Evolutionary conservation across 257 asterid species (phyloP), one percentile per base, ranked within the genome.

Genomic region (Verbena officinalis): DNA sequence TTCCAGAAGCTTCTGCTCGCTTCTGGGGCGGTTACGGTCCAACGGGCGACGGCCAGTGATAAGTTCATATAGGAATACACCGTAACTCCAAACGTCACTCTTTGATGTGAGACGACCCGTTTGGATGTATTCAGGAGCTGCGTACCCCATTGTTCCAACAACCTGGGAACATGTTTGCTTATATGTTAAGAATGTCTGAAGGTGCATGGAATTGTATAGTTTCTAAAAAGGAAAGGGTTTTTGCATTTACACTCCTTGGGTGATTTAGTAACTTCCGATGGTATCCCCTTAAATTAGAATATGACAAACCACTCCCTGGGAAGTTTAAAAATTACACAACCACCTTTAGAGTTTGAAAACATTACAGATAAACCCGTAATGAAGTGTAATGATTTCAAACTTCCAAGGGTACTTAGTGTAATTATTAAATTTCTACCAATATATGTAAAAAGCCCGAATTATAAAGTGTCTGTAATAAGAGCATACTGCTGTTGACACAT

Each of bases 61-160:
- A 62, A 93, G 95, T 70, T 93, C 98, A 4, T 89, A 90, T 1
- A 93, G 88, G 76, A 93, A 89, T 49, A 93, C 96, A 9, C 98
- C 98, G 1, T 74, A 93, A 83, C 98, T 89, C 97, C 97, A 93
- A 12, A 89, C 97, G 22, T 93, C 98, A 8, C 90, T 89, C 76
- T 87, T 93, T 59, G 91, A 84, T 13, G 97, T 89, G 42, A 93
- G 90, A 50, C 90, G 97, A 2, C 98, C 98, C 0, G 96, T 93
- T 74, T 87, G 96, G 34, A 93, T 48, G 78, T 93, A 93, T 69
- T 93, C 98, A 0, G 98, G 98, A 46, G 98, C 97, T 7, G 98
- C 98, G 55, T 93, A 93, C 17, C 98, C 98, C 86, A 87, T 72
- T 0, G 98, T 89, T 60, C 98, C 98, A 14, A 93, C 97, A 58